Evolutionary conservation across 768 basidiomycete species (phyloP).

Genomic region (Daedaleopsis nitida): DNA sequence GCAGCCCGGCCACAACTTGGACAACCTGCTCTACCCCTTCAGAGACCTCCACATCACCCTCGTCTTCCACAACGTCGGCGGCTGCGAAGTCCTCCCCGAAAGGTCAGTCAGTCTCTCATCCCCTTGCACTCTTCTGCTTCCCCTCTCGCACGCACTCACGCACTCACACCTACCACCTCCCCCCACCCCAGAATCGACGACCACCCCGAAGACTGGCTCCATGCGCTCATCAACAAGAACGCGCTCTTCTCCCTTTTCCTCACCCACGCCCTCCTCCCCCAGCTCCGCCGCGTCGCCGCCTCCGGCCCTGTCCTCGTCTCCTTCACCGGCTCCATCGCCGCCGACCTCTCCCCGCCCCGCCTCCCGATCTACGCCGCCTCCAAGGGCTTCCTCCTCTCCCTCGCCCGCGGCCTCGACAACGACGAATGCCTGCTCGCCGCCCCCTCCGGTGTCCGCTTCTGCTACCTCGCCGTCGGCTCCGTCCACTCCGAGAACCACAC

Average conservation of each 20-base stretch:
- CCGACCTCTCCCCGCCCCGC: constrained; percentile 23
- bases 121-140: background rate
- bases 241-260: constrained; percentile 30
- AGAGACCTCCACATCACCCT: constrained; percentile 30
- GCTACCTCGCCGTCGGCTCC: constrained; percentile 26
- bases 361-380: constrained; percentile 26
- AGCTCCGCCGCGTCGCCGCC: constrained; percentile 24
- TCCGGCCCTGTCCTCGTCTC: constrained; percentile 26
- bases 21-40: constrained; percentile 20
- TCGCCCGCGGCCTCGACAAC: constrained; percentile 22
- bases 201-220: constrained; percentile 18
- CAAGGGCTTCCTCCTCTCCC: constrained; percentile 27
- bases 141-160: background rate
- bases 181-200: constrained; percentile 23
- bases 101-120: constrained; percentile 16
- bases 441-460: constrained; percentile 24
- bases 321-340: constrained; percentile 28
- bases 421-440: constrained; percentile 26
- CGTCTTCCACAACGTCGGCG: constrained; percentile 32
- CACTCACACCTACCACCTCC: background rate
- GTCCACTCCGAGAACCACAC: constrained; percentile 21
- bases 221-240: constrained; percentile 22
- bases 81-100: constrained; percentile 3
- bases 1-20: constrained; percentile 22
- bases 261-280: constrained; percentile 30